Percentiles rank a stretch among this genome's conserved stretches.
Conservation (phyloP, 345 rosid genomes). For the Rhodamnia argentea region DNA sequence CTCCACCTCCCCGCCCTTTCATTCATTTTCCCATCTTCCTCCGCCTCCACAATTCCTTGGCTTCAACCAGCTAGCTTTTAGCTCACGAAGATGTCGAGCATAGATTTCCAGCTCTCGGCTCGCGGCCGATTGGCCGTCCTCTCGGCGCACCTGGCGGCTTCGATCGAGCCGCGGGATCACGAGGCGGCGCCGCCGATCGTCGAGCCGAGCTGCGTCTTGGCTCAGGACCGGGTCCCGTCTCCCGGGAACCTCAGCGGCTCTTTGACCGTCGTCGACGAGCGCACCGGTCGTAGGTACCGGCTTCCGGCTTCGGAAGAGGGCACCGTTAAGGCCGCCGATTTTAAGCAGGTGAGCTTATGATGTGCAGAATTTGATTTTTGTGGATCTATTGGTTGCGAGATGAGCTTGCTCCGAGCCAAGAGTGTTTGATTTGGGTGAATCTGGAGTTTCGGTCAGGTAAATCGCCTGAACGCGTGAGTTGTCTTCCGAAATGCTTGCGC, state of each 20-base stretch:
- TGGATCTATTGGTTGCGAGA: not conserved
- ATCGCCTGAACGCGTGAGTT: not conserved
- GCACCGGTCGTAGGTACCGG: slow-evolving; percentile 58
- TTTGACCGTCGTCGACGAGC: slow-evolving; percentile 62
- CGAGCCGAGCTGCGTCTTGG: slow-evolving; percentile 41
- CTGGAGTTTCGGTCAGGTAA: not conserved
- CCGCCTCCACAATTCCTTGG: not conserved
- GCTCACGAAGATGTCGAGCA: not conserved
- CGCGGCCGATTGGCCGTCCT: slow-evolving; percentile 60
- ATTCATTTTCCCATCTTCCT: too few relatives aligned
- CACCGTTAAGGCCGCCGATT: slow-evolving; percentile 69
- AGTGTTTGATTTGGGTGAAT: not conserved
- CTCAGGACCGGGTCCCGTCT: slow-evolving; percentile 29
- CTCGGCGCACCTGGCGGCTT: slow-evolving; percentile 40
- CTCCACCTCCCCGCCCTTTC: too few relatives aligned
- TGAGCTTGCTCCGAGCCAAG: not conserved
- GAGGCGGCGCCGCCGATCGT: slow-evolving; percentile 32
- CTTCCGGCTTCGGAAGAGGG: slow-evolving; percentile 53
- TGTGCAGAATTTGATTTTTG: not conserved
- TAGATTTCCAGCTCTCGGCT: slow-evolving; percentile 18
- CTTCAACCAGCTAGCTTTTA: not conserved
- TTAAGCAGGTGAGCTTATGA: slow-evolving; percentile 51
- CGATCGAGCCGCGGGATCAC: not conserved
- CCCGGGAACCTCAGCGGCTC: slow-evolving; percentile 43
- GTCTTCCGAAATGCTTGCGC: not conserved